Percentiles rank a stretch among this genome's conserved stretches.
Evolutionary conservation across 768 basidiomycete genomes (phyloP).

Genomic region (Rhizopogon rudus): DNA sequence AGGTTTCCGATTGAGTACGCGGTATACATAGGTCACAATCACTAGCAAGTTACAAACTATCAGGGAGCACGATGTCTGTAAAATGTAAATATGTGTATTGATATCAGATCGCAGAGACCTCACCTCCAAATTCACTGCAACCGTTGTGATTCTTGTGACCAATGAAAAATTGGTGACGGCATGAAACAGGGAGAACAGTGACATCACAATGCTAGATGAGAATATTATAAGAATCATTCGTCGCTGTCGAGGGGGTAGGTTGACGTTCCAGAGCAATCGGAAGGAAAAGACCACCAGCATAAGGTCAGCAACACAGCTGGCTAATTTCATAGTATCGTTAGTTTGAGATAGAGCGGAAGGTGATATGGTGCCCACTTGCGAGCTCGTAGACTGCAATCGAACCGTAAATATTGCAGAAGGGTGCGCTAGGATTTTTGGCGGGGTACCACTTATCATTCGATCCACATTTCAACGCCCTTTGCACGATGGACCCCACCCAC

Average conservation of each 20-base stretch:
- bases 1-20: background rate
- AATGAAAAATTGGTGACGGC: constrained; percentile 1
- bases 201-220: constrained; percentile 10
- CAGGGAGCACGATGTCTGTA: background rate
- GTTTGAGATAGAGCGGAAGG: background rate
- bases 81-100: background rate
- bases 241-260: constrained; percentile 7
- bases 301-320: constrained; percentile 1
- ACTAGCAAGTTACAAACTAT: constrained; percentile 10
- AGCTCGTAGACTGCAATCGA: constrained; percentile 5
- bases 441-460: constrained; percentile 9
- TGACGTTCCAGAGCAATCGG: constrained; percentile 11
- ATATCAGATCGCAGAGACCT: background rate
- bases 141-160: background rate
- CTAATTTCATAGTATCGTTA: background rate
- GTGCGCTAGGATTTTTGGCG: background rate
- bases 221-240: constrained; percentile 10
- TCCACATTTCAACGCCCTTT: constrained; percentile 1
- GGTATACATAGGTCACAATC: constrained; percentile 3
- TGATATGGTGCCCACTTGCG: background rate
- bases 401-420: background rate
- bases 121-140: constrained; percentile 5
- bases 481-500: constrained; percentile 9
- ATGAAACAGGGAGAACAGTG: constrained; percentile 5
- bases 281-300: constrained; percentile 6